Evolutionary conservation across 148 eudicot genomes (phyloP).

Genomic region (Chenopodium berlandieri): DNA sequence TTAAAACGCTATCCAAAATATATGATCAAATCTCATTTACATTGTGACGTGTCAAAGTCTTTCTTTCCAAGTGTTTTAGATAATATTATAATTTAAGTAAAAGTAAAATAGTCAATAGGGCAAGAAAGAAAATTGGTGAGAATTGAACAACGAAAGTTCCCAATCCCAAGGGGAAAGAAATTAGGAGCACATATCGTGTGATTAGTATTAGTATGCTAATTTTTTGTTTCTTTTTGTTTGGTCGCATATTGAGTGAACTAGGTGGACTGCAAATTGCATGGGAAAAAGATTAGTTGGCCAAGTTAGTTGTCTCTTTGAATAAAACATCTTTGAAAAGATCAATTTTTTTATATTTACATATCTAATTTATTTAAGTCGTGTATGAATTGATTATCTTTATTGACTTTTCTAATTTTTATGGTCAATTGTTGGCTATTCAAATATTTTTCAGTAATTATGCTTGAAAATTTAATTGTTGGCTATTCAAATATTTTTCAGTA

Average conservation of each 20-base stretch:
- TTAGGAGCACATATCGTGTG: neutral
- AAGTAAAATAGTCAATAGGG: no score
- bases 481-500: no score
- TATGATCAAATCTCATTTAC: no score
- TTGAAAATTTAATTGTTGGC: no score
- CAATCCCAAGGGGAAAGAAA: neutral
- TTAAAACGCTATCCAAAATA: no score
- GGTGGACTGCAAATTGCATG: constrained; percentile 18
- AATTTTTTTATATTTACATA: no score
- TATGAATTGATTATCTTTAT: neutral
- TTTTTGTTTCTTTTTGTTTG: neutral
- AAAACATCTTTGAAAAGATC: neutral
- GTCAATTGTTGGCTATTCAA: no score
- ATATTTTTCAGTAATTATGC: no score
- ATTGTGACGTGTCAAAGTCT: no score
- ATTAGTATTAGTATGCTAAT: neutral
- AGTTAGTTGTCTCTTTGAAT: constrained; percentile 3
- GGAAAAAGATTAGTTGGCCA: constrained; percentile 13
- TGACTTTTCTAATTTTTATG: neutral
- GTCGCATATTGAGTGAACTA: neutral
- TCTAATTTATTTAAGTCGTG: neutral
- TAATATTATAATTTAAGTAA: no score
- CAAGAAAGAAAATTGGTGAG: no score
- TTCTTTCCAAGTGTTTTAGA: no score
- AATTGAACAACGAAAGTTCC: neutral